A percentile compares a stretch with the other conserved stretches of the same genome.
Conservation (phyloP, 2,329 filamentous ascomycete genomes). For the Penicillium sp. region DNA sequence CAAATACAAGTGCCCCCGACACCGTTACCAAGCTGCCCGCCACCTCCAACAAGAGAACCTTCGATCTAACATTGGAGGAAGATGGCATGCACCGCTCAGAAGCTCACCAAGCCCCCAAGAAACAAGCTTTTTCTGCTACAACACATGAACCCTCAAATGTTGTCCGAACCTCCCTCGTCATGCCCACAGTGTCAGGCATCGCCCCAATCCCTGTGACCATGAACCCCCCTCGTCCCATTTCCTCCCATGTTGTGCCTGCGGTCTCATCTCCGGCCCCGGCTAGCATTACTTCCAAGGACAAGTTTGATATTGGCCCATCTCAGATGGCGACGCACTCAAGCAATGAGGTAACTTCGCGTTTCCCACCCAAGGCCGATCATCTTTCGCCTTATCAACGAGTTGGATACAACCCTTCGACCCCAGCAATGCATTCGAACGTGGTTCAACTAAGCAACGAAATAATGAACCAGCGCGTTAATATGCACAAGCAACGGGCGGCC, state of each 20-base stretch:
- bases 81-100: not conserved
- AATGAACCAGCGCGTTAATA: conserved; percentile 22
- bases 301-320: not conserved
- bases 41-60: not conserved
- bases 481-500: conserved; percentile 23
- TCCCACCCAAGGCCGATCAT: not conserved
- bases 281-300: not conserved
- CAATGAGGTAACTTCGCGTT: not conserved
- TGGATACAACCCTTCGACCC: conserved; percentile 33
- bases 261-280: not conserved
- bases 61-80: not conserved
- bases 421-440: conserved; percentile 21
- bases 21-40: not conserved
- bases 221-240: not conserved
- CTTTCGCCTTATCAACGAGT: conserved; percentile 34
- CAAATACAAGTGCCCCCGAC: not conserved
- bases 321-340: not conserved
- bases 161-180: too few species aligned
- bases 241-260: not conserved
- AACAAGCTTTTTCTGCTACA: not conserved
- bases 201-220: too few species aligned
- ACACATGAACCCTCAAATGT: too few species aligned
- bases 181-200: not conserved
- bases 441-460: conserved; percentile 26
- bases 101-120: not conserved